Base-by-base conservation (phyloP, 2,329 filamentous ascomycete genomes). In the Elsinoe ampelina region DNA sequence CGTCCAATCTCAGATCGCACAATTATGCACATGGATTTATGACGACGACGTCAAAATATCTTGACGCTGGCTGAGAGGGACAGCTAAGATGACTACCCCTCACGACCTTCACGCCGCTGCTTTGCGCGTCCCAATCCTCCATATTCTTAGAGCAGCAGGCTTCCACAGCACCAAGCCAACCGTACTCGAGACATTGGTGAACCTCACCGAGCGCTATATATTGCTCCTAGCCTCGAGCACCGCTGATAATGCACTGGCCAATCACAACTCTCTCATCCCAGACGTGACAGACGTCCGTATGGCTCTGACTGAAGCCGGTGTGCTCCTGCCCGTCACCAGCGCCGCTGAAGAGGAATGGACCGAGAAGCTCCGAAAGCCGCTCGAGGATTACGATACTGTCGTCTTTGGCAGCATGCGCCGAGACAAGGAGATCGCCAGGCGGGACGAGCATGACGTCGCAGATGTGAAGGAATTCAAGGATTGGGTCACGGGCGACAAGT, bases 141-240 rank as follows among this genome's bases (percentile, higher is more conserved):
- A 96, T 72, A 92, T 95, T 65, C 83, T 97, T 54, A 89, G 92
- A 67, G 89, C 91, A 30, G 86, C 89, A 20, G 92, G 92, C 68
- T 97, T 95, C 74, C 88, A 95, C 69, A 80, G 85, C 41, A 87
- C 89, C 52, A 84, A 84, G 56, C 85, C 89, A 1, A 85, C 86
- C 2, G 90, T 95, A 5, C 77, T 96, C 58, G 91, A 97, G 72
- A 85, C 87, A 8, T 71, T 96, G n/a, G 87, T 89, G 12, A 90
- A 96, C 71, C 79, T 97, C 6, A 85, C 89, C 0, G 87, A 85
- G 42, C 84, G 87, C 62, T 95, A 96, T 71, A 75, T 97, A 58
- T 75, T 82, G 19, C 74, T 88, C 2, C 81, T 96, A 17, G 88
- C 87, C 60, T 80, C 84, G 60, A 79, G 82, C 35, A 86, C 90